phyloP scores from a whole-genome alignment of 164 flowering plant genomes.

The Malania oleifera region DNA sequence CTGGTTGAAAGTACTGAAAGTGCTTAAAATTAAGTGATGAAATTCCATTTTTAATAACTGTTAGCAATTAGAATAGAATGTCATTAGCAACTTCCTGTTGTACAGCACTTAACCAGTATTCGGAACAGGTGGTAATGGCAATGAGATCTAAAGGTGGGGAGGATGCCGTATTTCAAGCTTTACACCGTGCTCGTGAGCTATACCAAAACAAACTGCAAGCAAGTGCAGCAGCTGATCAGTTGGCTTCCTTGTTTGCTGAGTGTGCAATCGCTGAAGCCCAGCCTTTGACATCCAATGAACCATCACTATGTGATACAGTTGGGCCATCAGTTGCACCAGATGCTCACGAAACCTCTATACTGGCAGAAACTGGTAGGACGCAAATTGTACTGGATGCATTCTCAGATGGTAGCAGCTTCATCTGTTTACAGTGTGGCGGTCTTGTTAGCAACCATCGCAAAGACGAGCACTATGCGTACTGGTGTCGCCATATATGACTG shows the following conservation, averaged over 20 bases:
- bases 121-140: constrained; percentile 73
- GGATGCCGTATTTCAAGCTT: constrained; percentile 52
- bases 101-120: constrained; percentile 1
- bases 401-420: constrained; percentile 95
- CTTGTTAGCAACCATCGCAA: constrained; percentile 82
- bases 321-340: constrained; percentile 27
- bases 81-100: background rate
- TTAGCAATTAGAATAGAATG: background rate
- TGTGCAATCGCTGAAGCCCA: constrained; percentile 91
- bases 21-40: too few species aligned
- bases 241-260: constrained; percentile 95
- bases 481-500: constrained; percentile 58
- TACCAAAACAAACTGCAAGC: constrained; percentile 57
- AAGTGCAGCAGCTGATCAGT: constrained; percentile 65
- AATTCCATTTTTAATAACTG: too few species aligned
- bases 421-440: constrained; percentile 92
- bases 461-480: constrained; percentile 83
- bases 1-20: too few species aligned
- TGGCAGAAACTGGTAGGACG: constrained; percentile 75
- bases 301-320: constrained; percentile 13
- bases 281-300: constrained; percentile 25
- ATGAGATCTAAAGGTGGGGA: constrained; percentile 74
- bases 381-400: constrained; percentile 86
- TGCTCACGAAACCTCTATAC: constrained; percentile 55
- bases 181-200: constrained; percentile 76